phyloP scores from a whole-genome alignment of 2,329 filamentous ascomycete genomes.

The Monilinia fructigena region DNA sequence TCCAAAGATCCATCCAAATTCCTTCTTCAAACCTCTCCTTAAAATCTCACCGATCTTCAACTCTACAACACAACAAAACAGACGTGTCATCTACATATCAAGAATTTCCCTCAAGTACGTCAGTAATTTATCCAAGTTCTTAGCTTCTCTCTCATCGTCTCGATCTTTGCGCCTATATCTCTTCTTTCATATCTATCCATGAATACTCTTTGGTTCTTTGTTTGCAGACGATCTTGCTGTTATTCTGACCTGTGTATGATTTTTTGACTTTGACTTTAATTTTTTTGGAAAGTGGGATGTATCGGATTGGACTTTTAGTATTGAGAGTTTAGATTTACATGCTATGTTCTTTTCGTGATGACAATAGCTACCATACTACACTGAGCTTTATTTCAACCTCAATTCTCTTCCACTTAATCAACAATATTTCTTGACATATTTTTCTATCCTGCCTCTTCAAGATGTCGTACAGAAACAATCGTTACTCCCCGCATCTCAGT shows the following conservation, averaged over 20 bases:
- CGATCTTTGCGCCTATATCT: neutral
- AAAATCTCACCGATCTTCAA: neutral
- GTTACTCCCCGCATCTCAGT: conserved; percentile 6
- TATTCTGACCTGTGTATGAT: too few relatives aligned
- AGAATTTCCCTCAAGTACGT: neutral
- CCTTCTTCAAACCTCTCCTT: neutral
- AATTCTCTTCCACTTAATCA: neutral
- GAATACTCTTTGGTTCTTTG: too few relatives aligned
- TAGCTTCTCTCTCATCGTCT: neutral
- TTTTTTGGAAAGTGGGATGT: too few relatives aligned
- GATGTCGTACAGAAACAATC: conserved; percentile 6
- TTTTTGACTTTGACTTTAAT: neutral
- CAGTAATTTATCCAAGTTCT: too few relatives aligned
- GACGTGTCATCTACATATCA: neutral
- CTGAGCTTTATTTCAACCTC: neutral
- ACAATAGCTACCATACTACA: neutral
- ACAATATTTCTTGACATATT: too few relatives aligned
- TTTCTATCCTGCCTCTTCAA: neutral
- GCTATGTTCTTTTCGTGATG: neutral
- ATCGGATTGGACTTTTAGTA: rapidly evolving
- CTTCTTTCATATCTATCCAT: neutral
- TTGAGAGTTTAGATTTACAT: neutral
- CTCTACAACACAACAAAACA: too few relatives aligned
- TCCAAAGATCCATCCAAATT: too few relatives aligned
- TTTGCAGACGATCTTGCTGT: neutral